phyloP scores from a whole-genome alignment of 768 basidiomycete genomes.

The Favolaschia claudopus region DNA sequence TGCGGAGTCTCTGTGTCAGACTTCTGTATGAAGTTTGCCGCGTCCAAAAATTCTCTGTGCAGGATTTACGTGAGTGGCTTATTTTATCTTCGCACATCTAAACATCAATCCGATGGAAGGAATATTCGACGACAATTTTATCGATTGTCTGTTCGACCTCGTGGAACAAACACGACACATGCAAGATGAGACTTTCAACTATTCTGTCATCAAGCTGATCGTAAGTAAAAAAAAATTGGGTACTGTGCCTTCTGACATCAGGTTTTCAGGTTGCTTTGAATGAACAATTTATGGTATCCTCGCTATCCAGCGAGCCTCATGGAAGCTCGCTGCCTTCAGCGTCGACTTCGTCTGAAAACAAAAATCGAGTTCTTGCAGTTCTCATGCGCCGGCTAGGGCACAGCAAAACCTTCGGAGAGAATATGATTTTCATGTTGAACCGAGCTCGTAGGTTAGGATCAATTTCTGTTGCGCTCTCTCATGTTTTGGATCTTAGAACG shows the following conservation, averaged over 20 bases:
- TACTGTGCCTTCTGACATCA: neutral
- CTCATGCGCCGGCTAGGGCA: constrained; percentile 84
- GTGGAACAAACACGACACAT: constrained; percentile 91
- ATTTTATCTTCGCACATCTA: neutral
- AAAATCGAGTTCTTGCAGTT: constrained; percentile 84
- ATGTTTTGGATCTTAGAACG: constrained; percentile 56
- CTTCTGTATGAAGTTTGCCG: constrained; percentile 93
- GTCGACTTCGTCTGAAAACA: constrained; percentile 49
- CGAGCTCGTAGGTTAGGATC: constrained; percentile 75
- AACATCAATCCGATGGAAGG: constrained; percentile 50
- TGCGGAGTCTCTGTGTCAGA: constrained; percentile 73
- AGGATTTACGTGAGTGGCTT: constrained; percentile 75
- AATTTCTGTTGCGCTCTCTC: neutral
- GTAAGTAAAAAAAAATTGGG: constrained; percentile 53
- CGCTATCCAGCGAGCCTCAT: constrained; percentile 48
- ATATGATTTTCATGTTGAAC: constrained; percentile 99
- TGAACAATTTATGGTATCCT: constrained; percentile 98
- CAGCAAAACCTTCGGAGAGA: constrained; percentile 97
- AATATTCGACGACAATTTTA: constrained; percentile 82
- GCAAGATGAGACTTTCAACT: constrained; percentile 93
- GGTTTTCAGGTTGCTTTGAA: constrained; percentile 82
- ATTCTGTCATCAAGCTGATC: constrained; percentile 92
- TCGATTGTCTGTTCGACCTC: constrained; percentile 90
- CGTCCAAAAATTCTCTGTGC: constrained; percentile 80
- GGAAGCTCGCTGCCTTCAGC: neutral